Base-by-base conservation (phyloP, 2,329 filamentous ascomycete species). In the Aphanoascus verrucosus region DNA sequence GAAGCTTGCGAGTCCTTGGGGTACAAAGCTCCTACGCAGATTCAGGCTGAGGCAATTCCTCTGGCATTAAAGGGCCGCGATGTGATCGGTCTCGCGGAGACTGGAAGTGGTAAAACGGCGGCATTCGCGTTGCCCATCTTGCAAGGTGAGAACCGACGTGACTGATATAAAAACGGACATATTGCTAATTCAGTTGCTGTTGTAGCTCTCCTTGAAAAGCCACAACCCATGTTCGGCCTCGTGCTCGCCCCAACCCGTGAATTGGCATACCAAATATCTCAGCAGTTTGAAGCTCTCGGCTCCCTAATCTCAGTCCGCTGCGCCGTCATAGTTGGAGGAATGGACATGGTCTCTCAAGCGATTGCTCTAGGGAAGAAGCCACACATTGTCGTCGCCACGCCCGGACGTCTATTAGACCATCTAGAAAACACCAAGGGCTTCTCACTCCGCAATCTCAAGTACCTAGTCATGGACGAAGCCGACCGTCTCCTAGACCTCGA, bases 381-480 rank as follows among this genome's bases (percentile, higher is more conserved):
- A 6, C 93, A 98, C 64, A 84, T 98, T 20, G 76, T 97, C 19
- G 90, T 97, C 38, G 91, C 91, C 0, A 96, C 91, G 0, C 91
- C 91, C 0, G 91, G 90, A 50, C 82, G 91, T 54, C 74, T 96
- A 19, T 76, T 96, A 3, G 93, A 97, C 63, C 93, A 98, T 62
- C 74, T 97, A 7, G 89, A 97, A 67, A 95, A 95, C 71, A 98
- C 93, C 1, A 96, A 95, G 69, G 91, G 93, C 9, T 97, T 98
- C 71, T 90, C 85, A 1, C 73, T 97, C 47, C 80, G 85, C 31
- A 78, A 79, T 3, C 74, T 96, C 37, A 90, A 90, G 64, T 95
- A 91, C 65, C 75, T 97, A 2, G 90, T 96, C 57, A 89, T 97
- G 81, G 91, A 96, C 65, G 91, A 96, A 72, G 91, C 91, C 20